Evolutionary conservation across 495 filamentous ascomycete species (phyloP).

Genomic region (Aspergillus incahuasiensis): DNA sequence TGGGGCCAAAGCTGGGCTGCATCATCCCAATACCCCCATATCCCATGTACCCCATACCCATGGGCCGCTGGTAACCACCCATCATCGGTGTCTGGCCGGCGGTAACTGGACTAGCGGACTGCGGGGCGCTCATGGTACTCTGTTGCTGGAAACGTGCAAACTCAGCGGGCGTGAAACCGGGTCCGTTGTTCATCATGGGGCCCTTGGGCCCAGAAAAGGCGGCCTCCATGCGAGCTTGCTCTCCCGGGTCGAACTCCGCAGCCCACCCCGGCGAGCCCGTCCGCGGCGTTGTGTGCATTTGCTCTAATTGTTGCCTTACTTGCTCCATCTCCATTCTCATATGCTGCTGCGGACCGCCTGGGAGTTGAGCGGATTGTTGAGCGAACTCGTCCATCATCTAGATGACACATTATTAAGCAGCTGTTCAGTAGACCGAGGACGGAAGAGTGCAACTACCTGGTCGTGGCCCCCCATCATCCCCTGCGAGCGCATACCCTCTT

Average conservation of each 20-base stretch:
- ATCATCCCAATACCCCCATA: conserved; percentile 46
- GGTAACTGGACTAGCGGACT: conserved; percentile 52
- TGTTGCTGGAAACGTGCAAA: conserved; percentile 82
- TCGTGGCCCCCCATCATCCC: conserved; percentile 58
- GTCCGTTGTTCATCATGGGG: conserved; percentile 38
- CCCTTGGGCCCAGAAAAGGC: conserved; percentile 59
- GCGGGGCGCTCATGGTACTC: conserved; percentile 49
- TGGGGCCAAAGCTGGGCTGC: conserved; percentile 28
- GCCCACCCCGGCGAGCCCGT: conserved; percentile 62
- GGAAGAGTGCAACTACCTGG: conserved; percentile 41
- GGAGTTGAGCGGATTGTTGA: conserved; percentile 61
- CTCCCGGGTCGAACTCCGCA: conserved; percentile 60
- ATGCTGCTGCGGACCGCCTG: conserved; percentile 49
- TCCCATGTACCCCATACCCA: conserved; percentile 49
- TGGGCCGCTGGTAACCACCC: conserved; percentile 56
- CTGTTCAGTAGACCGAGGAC: background rate
- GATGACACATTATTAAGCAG: conserved; percentile 8
- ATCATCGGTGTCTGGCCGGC: conserved; percentile 43
- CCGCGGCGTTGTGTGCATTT: conserved; percentile 53
- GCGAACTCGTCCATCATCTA: conserved; percentile 94
- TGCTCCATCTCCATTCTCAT: conserved; percentile 59
- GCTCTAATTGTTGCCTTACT: conserved; percentile 60
- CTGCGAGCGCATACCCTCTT: conserved; percentile 60
- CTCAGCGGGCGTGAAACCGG: conserved; percentile 75
- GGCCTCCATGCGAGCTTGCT: conserved; percentile 75